Evolutionary conservation across 139 green algal genomes (phyloP), one percentile per base, ranked within the genome.

Genomic region (Gonium pectorale): DNA sequence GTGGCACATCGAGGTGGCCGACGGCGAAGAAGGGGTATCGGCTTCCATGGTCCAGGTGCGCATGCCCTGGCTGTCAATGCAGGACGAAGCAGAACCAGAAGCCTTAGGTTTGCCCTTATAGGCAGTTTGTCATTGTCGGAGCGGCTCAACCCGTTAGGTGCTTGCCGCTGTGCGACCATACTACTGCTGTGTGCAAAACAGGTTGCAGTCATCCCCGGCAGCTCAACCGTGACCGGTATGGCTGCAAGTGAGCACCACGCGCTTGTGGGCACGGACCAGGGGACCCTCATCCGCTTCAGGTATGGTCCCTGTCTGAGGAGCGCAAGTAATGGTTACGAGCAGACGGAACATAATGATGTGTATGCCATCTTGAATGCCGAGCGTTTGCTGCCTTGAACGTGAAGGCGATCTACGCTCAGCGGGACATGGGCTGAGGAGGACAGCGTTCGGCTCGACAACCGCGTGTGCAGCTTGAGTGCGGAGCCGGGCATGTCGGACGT

Each of bases 401-500:
- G 2, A 46, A 85, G 79, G 46, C 79, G 79, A 26, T 40, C 46
- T 49, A 85, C 79, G 2, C 21, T 33, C 41, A 85, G 79, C 66
- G 79, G 79, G 37, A 77, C 64, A 1, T 85, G 79, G 79, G n/a
- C 26, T 22, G 79, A 85, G 79, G 64, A 77, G 17, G 51, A 6
- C 24, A 33, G 11, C 9, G 79, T 88, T 70, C 63, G 37, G 43
- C 49, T 91, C 62, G 82, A 88, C 43, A 82, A 78, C 11, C 46
- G 54, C 15, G 82, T 91, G 21, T 49, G 35, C 13, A 37, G 43
- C 27, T 35, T 91, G 44, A 77, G 56, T 19, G 71, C 80, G 17
- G 87, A 91, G 60, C 46, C 77, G 0, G 41, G 27, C 40, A 88
- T 91, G 82, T 0, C 17, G 22, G 87, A 91, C 40, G 81, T 66